phyloP scores from a whole-genome alignment of 495 filamentous ascomycete genomes.

The Lichina pygmaea region DNA sequence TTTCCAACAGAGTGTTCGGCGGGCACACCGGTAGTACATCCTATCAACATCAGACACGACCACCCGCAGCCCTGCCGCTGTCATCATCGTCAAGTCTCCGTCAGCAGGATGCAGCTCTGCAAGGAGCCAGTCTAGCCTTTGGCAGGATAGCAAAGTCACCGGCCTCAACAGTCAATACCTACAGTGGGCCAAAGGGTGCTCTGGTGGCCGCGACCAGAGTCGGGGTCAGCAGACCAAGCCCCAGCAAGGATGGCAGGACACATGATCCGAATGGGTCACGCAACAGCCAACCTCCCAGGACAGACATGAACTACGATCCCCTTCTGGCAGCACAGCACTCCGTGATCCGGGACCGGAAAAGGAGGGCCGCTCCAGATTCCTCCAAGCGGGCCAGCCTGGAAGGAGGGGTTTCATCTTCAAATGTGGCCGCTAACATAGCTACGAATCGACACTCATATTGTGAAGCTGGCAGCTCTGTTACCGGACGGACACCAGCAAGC shows the following conservation, averaged over 20 bases:
- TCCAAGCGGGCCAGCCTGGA: no score
- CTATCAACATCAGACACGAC: no score
- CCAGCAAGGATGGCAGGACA: not conserved
- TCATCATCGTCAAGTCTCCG: not conserved
- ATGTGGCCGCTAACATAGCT: no score
- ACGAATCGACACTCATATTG: no score
- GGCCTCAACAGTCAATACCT: not conserved
- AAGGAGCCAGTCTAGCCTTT: slow-evolving; percentile 1
- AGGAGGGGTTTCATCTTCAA: no score
- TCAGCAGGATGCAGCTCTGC: not conserved
- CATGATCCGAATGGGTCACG: not conserved
- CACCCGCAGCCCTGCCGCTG: no score
- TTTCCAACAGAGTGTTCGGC: no score
- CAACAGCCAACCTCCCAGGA: not conserved
- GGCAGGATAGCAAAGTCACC: not conserved
- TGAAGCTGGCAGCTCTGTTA: no score
- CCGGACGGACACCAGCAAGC: no score
- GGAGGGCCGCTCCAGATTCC: not conserved
- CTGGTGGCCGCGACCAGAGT: slow-evolving; percentile 1
- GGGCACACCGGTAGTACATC: no score
- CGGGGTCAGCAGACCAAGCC: not conserved
- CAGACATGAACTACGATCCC: not conserved
- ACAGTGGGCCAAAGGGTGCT: slow-evolving; percentile 1
- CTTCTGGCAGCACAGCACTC: slow-evolving; percentile 1
- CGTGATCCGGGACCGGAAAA: not conserved